Base-by-base conservation (phyloP, 768 basidiomycete genomes). In the Naganishia antarctica region DNA sequence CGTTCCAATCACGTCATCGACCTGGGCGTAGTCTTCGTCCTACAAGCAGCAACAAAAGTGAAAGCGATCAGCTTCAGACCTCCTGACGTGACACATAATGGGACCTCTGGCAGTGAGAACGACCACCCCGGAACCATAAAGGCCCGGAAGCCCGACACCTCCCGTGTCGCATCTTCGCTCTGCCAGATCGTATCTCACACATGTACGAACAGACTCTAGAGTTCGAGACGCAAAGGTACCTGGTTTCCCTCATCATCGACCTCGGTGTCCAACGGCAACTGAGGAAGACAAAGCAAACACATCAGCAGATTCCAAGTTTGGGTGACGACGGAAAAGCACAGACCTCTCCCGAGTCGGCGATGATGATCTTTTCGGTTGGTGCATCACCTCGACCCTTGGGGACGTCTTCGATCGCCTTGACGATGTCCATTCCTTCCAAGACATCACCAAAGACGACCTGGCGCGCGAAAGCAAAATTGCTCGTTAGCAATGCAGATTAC, bases 171-270 rank as follows among this genome's bases (percentile, higher is more conserved):
- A 40, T 51, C 50, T 11, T 51, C 28, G 32, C 34, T 37, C 37
- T 57, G 53, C 53, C 53, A 57, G 53, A 34, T 25, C 53, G 23
- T 37, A 31, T 57, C 53, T 57, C 53, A 57, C 53, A 57, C 12
- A 57, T 57, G 23, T 57, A 57, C 53, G 53, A 57, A 57, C 53
- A 57, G 53, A 57, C 53, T 57, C n/a, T 84, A 97, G 76, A 97
- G 91, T 85, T 98, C 94, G 84, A 84, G 88, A 75, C 85, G 91
- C 72, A 89, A 79, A 80, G 91, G 93, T 85, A 94, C 90, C 90
- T 94, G 82, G 67, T 89, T 87, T 75, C 86, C 88, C 61, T 87
- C 73, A 40, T 75, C 77, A 69, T 80, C 80, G 40, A 72, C 59
- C 61, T 73, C 83, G 61, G 78, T 79, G 67, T 87, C 87, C 53